These are phyloP conservation scores for Talaromyces sp. DNA, from an alignment of 2,329 filamentous ascomycete species.

Conservation along the genomic window DNA sequence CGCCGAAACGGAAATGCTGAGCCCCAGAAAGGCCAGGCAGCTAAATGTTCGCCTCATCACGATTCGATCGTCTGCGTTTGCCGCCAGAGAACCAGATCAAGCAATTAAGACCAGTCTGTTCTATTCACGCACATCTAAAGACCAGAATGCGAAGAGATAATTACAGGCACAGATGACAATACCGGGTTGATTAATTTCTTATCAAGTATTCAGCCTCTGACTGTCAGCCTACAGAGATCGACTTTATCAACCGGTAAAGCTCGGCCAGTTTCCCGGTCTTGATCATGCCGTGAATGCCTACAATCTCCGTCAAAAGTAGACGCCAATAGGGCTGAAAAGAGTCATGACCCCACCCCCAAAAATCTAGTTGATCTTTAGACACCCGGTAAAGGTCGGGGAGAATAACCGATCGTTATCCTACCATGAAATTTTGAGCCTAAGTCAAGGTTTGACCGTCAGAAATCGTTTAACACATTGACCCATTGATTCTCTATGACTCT, in stretches of 20 bases:
- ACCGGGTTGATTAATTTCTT: not conserved
- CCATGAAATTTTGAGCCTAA: not conserved
- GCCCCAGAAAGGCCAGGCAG: not conserved
- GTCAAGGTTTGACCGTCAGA: not conserved
- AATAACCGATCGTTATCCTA: not conserved
- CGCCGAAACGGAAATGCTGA: not conserved
- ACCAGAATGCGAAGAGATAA: not conserved
- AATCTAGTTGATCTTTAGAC: not conserved
- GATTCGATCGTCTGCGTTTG: not conserved
- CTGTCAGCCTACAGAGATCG: not conserved
- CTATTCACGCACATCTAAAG: not conserved
- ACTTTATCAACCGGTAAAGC: not conserved
- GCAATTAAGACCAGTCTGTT: not conserved
- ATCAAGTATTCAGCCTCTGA: not conserved
- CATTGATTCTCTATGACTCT: not conserved
- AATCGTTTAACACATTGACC: not conserved
- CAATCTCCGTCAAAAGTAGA: not conserved
- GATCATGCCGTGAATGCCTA: not conserved
- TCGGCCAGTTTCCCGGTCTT: not conserved
- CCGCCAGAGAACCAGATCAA: not conserved
- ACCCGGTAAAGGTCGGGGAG: not conserved
- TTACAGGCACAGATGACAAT: not conserved
- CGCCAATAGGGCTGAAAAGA: not conserved
- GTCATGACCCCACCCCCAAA: not conserved
- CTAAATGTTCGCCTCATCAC: not conserved